Percentiles rank a stretch among this genome's conserved stretches.
These are phyloP conservation scores for Bertia moriformis DNA, from an alignment of 2,329 filamentous ascomycete genomes.

Conservation along the genomic window DNA sequence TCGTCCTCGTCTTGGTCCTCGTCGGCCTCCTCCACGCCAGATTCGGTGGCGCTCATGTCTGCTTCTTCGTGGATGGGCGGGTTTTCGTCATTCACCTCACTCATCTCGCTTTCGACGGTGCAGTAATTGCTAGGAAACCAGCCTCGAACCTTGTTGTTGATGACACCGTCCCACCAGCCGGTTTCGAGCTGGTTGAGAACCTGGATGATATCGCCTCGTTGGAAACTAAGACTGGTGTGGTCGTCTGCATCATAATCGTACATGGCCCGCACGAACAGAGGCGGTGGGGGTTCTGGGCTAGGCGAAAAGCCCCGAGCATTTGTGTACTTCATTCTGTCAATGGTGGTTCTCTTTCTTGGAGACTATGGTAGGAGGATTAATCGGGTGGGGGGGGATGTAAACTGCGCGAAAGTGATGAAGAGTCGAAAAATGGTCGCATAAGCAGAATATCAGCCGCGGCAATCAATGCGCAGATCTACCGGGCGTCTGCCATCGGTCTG, in stretches of 20 bases:
- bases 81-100: slow-evolving; percentile 52
- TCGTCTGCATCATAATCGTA: slow-evolving; percentile 99
- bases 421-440: too few relatives aligned
- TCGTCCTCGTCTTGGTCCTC: slow-evolving; percentile 49
- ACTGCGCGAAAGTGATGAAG: too few relatives aligned
- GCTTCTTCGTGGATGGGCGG: slow-evolving; percentile 52
- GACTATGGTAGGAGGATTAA: neutral
- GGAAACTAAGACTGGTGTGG: slow-evolving; percentile 89
- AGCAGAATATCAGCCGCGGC: too few relatives aligned
- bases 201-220: slow-evolving; percentile 92
- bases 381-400: too few relatives aligned
- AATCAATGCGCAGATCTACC: too few relatives aligned
- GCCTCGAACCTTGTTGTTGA: slow-evolving; percentile 92
- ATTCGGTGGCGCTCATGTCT: slow-evolving; percentile 54
- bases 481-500: too few relatives aligned
- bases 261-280: slow-evolving; percentile 84
- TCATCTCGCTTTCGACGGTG: slow-evolving; percentile 63
- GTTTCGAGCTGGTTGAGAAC: slow-evolving; percentile 96
- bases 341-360: neutral
- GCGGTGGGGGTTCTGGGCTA: slow-evolving; percentile 37
- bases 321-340: neutral
- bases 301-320: neutral
- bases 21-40: slow-evolving; percentile 48
- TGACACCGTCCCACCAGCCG: slow-evolving; percentile 98
- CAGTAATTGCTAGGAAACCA: slow-evolving; percentile 98